Evolutionary conservation across 768 basidiomycete genomes (phyloP).

Genomic region (Imleria badia): DNA sequence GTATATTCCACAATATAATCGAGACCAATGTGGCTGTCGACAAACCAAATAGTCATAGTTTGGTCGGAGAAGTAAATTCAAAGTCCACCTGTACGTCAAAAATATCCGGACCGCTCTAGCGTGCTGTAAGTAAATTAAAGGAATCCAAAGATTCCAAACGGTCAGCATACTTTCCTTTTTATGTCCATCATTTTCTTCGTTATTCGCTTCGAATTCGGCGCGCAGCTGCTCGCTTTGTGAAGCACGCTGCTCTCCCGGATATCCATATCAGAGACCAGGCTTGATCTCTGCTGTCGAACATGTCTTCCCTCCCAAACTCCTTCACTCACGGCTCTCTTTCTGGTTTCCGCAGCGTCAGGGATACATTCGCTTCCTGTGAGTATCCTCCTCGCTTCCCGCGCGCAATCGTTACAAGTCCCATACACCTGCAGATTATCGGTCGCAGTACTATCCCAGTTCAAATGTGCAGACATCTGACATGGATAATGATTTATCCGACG

Average conservation of each 20-base stretch:
- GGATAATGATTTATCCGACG: constrained; percentile 39
- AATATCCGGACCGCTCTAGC: no score
- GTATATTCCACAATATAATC: no score
- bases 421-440: constrained; percentile 53
- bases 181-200: no score
- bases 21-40: no score
- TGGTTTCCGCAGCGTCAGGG: constrained; percentile 48
- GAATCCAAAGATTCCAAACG: no score
- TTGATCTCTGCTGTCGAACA: constrained; percentile 11
- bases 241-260: no score
- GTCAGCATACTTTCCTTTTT: neutral
- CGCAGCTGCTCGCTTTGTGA: no score
- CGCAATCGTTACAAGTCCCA: neutral
- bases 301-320: constrained; percentile 50
- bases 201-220: no score
- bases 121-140: no score
- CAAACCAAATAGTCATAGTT: no score
- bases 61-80: no score
- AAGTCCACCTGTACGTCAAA: no score
- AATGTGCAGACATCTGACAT: constrained; percentile 51
- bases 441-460: constrained; percentile 66
- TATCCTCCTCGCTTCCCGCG: neutral
- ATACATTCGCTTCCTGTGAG: constrained; percentile 64
- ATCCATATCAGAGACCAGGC: neutral
- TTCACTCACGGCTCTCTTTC: constrained; percentile 49